A percentile compares a stretch with the other conserved stretches of the same genome.
phyloP scores from a whole-genome alignment of 345 rosid species.

The Corchorus capsularis region DNA sequence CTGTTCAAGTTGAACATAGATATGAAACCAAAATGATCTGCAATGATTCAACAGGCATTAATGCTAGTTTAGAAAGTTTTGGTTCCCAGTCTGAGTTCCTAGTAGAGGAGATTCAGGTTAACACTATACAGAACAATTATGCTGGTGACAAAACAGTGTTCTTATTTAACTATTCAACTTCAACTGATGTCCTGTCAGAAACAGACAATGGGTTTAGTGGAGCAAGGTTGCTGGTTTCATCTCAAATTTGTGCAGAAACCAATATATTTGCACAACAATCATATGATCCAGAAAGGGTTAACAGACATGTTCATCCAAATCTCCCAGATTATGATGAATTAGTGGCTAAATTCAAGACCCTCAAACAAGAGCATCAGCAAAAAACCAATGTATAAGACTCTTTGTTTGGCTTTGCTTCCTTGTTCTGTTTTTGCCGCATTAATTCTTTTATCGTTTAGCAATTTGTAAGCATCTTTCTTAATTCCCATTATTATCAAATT shows the following conservation, averaged over 20 bases:
- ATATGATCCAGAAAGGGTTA: not conserved
- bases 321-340: too few species aligned
- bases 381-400: not conserved
- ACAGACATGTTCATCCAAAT: too few species aligned
- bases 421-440: not conserved
- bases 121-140: not conserved
- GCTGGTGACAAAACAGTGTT: conserved; percentile 27
- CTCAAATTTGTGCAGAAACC: not conserved
- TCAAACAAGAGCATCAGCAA: too few species aligned
- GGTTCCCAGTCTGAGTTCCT: not conserved
- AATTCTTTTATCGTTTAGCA: not conserved
- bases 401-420: not conserved
- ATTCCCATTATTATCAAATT: too few species aligned
- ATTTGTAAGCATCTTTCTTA: not conserved
- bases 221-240: conserved; percentile 9
- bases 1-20: not conserved
- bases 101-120: conserved; percentile 23
- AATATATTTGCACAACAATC: not conserved
- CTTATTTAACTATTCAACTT: conserved; percentile 19
- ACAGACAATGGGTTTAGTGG: not conserved
- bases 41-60: not conserved
- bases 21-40: not conserved
- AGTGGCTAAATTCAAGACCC: too few species aligned
- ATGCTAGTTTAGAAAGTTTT: conserved; percentile 8
- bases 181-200: not conserved